Evolutionary conservation across 2,329 filamentous ascomycete genomes (phyloP), one percentile per base, ranked within the genome.

Genomic region (Penicillium polonicum): DNA sequence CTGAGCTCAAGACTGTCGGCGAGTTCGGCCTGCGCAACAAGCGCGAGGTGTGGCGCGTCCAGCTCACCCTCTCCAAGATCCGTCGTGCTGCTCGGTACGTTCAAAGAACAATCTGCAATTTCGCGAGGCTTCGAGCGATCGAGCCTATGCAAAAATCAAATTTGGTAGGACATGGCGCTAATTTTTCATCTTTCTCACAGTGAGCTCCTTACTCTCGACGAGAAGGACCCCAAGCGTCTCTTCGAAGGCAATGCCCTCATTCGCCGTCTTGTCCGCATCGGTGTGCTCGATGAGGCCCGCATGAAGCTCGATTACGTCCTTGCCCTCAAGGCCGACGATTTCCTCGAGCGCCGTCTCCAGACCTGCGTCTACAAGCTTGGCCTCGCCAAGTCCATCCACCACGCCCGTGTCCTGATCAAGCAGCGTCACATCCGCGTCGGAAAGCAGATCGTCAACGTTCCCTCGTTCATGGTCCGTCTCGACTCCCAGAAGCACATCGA

Each of bases 241-340:
- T 99, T 99, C 87, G 94, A 99, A 88, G 94, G 94, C 83, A 99
- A 99, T 83, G 94, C 94, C 80, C 88, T 99, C 80, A 99, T 99
- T 89, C 94, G 94, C 81, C 94, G 94, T 90, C 92, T 99, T 71
- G 94, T 99, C 71, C 94, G 94, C 81, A 92, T 97, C 79, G 94
- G 94, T 91, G 94, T 99, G 77, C 91, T 99, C 77, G 94, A 99
- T 81, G 94, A 99, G 86, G 92, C 92, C 80, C 94, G 94, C 88
- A 99, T 99, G 94, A 99, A 97, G 90, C 94, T 99, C 87, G 94
- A 99, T 97, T 97, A 99, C 89, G 94, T 99, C 79, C 85, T 99
- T 79, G 94, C 94, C 83, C 89, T 99, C 64, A 96, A 96, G 87
- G 90, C 95, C 76, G 94, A 99, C 84, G 94, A 99, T 83, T 99